A percentile compares a stretch with the other conserved stretches of the same genome.
phyloP scores from a whole-genome alignment of 805 yeast genomes.

The Barnettozyma wickerhamii region DNA sequence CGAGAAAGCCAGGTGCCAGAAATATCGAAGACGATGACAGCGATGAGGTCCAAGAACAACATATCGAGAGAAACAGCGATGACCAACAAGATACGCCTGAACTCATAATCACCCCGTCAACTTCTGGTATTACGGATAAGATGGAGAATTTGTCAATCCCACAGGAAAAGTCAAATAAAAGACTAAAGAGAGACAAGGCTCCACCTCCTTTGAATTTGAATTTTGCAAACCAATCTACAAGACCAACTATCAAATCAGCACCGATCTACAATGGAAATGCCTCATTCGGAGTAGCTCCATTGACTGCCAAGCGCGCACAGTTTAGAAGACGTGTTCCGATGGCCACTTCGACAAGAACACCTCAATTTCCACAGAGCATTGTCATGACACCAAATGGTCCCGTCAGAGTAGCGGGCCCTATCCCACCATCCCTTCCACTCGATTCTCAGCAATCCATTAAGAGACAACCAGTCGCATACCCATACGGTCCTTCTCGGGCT shows the following conservation, averaged over 20 bases:
- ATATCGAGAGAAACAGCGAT: too few species aligned
- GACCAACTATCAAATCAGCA: constrained; percentile 30
- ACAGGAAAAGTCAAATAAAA: constrained; percentile 17
- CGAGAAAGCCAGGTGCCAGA: constrained; percentile 13
- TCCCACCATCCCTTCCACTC: constrained; percentile 5
- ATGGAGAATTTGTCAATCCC: constrained; percentile 20
- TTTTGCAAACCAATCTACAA: constrained; percentile 11
- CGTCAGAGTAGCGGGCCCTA: constrained; percentile 2
- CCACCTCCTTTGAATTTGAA: constrained; percentile 29
- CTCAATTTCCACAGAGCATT: constrained; percentile 1
- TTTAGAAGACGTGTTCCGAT: constrained; percentile 7
- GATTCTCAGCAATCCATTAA: not conserved
- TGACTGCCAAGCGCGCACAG: constrained; percentile 12
- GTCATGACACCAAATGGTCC: constrained; percentile 10
- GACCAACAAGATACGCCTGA: too few species aligned
- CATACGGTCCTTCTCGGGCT: constrained; percentile 1
- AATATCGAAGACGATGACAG: constrained; percentile 7
- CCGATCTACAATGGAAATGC: constrained; percentile 24
- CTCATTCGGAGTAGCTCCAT: constrained; percentile 12
- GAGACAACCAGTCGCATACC: constrained; percentile 11
- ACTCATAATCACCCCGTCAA: constrained; percentile 14
- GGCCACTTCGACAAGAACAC: constrained; percentile 2
- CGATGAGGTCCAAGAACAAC: too few species aligned
- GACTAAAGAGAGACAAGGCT: constrained; percentile 25
- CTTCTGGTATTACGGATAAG: not conserved